These are phyloP conservation scores for Solanum hybrid DNA, from an alignment of 305 asterid species.

Conservation along the genomic window DNA sequence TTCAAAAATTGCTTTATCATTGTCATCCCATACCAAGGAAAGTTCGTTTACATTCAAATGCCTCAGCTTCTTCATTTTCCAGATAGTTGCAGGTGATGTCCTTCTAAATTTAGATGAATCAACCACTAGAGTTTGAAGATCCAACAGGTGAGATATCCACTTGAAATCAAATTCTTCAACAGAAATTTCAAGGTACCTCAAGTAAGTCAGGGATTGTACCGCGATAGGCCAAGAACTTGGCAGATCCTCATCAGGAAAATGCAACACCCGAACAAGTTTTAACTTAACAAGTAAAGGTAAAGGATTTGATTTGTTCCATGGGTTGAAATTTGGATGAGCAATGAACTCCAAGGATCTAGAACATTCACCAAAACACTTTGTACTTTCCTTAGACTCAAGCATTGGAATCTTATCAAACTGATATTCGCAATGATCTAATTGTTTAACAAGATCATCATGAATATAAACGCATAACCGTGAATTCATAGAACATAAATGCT, in stretches of 20 bases:
- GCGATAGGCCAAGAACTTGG: not conserved
- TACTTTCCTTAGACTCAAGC: not conserved
- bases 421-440: not conserved
- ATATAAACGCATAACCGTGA: not conserved
- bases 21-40: not conserved
- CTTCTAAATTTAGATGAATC: not conserved
- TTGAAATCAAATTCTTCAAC: not conserved
- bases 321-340: not conserved
- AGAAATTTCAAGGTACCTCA: not conserved
- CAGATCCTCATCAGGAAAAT: not conserved
- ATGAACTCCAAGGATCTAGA: not conserved
- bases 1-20: not conserved
- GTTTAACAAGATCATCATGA: not conserved
- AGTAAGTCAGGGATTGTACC: not conserved
- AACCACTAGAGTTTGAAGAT: conserved; percentile 11
- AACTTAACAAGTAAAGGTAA: not conserved
- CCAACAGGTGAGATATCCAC: not conserved
- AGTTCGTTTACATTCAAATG: not conserved
- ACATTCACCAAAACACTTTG: not conserved
- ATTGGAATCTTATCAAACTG: not conserved
- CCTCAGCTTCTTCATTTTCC: conserved; percentile 12
- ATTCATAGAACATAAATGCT: not conserved
- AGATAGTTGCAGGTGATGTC: not conserved
- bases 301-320: not conserved
- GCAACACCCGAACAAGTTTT: not conserved